A percentile compares a stretch with the other conserved stretches of the same genome.
Conservation (phyloP, 2,329 filamentous ascomycete species). For the Monosporascus ibericus region DNA sequence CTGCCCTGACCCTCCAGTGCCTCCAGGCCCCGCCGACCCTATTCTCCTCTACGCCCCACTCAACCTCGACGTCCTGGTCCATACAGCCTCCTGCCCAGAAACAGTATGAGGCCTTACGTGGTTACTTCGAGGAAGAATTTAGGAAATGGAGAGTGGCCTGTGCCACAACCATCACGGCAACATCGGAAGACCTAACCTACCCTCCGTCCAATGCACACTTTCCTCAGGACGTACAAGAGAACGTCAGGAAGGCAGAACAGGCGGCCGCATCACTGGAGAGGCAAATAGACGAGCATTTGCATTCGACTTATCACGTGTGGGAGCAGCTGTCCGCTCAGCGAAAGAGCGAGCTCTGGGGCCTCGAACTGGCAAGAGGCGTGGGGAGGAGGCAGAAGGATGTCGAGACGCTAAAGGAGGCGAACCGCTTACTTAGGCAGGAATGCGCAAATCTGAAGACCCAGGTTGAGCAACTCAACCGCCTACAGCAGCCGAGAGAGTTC, state of each 20-base stretch:
- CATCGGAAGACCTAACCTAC: slow-evolving; percentile 46
- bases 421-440: slow-evolving; percentile 49
- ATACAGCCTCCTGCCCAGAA: slow-evolving; percentile 66
- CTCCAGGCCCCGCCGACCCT: slow-evolving; percentile 76
- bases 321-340: slow-evolving; percentile 51
- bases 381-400: slow-evolving; percentile 51
- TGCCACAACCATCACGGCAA: slow-evolving; percentile 41
- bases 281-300: slow-evolving; percentile 67
- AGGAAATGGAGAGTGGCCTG: slow-evolving; percentile 55
- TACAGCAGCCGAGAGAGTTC: slow-evolving; percentile 56
- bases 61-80: slow-evolving; percentile 75
- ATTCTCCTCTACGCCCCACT: slow-evolving; percentile 73
- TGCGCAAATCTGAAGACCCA: slow-evolving; percentile 50
- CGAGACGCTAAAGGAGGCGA: slow-evolving; percentile 43
- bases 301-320: slow-evolving; percentile 76
- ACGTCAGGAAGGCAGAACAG: slow-evolving; percentile 42
- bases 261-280: slow-evolving; percentile 57
- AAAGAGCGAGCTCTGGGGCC: slow-evolving; percentile 53
- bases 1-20: slow-evolving; percentile 74
- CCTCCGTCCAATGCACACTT: slow-evolving; percentile 34
- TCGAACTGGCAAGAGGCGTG: slow-evolving; percentile 56
- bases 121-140: slow-evolving; percentile 63
- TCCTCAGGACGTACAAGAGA: slow-evolving; percentile 39
- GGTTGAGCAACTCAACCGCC: slow-evolving; percentile 51
- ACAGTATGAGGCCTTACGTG: slow-evolving; percentile 66